phyloP scores from a whole-genome alignment of 257 asterid genomes.

The Solanum tarapatanum region DNA sequence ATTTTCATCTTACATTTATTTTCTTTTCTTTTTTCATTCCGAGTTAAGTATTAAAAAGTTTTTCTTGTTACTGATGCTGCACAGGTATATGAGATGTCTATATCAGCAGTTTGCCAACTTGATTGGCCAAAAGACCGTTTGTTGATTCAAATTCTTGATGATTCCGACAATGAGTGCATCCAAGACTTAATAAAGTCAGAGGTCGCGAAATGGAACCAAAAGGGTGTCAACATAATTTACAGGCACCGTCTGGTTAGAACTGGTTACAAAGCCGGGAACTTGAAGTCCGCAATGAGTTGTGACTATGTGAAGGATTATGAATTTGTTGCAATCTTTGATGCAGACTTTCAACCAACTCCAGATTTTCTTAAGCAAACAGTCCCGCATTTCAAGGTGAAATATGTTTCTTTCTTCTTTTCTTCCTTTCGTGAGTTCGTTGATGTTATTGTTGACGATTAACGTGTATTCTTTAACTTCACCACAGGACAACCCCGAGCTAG shows the following conservation, averaged over 20 bases:
- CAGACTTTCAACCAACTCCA: slow-evolving; percentile 57
- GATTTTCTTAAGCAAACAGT: slow-evolving; percentile 60
- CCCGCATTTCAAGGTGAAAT: slow-evolving; percentile 54
- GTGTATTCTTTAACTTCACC: not conserved
- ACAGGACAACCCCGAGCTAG: slow-evolving; percentile 55
- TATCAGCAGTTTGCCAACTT: slow-evolving; percentile 53
- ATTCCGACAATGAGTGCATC: slow-evolving; percentile 43
- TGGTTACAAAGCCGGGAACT: slow-evolving; percentile 73
- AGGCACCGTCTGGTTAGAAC: slow-evolving; percentile 51
- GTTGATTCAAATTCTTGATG: slow-evolving; percentile 59
- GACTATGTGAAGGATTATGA: slow-evolving; percentile 57
- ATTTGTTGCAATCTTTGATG: slow-evolving; percentile 67
- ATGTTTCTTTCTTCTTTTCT: not conserved
- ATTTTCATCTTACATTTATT: not conserved
- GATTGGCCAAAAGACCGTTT: slow-evolving; percentile 62
- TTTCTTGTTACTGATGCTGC: not conserved
- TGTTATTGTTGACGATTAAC: not conserved
- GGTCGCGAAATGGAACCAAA: slow-evolving; percentile 43
- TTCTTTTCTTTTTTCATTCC: not conserved
- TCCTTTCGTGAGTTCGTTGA: not conserved
- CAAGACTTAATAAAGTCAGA: slow-evolving; percentile 36
- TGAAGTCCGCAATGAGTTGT: slow-evolving; percentile 61
- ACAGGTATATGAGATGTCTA: slow-evolving; percentile 63
- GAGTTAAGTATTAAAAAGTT: not conserved
- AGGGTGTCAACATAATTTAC: slow-evolving; percentile 49